Base-by-base conservation (phyloP, 2,329 filamentous ascomycete genomes). In the Cercospora zeina region DNA sequence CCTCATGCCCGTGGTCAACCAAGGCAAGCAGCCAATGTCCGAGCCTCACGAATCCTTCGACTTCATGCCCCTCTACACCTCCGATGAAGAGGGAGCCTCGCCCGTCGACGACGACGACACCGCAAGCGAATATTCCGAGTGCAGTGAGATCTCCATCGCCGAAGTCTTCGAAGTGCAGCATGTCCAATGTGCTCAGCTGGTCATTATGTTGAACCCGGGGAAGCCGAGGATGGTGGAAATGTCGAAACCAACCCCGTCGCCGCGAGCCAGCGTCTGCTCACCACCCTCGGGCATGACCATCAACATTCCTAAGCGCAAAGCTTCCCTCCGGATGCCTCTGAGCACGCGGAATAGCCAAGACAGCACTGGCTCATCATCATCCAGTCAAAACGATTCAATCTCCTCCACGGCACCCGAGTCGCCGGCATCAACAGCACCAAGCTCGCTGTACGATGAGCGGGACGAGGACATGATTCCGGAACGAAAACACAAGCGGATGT, bases 31-130 rank as follows among this genome's bases (percentile, higher is more conserved):
- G 31, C 27, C 61, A 4, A 42, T 68, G 24, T 39, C 53, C 11
- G 56, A 64, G 36, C 42, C 19, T 14, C 42, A 16, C 49, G 56
- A 59, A 30, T 50, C 47, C 62, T 24, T 39, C 30, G 42, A 51
- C 19, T 63, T 59, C 58, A 67, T 58, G 62, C 63, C 62, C 36
- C 64, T 64, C 36, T 74, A 71, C 55, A 64, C 65, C 13, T 73
- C 71, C 6, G 72, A 73, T 14, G 72, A 74, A 64, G 72, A 74
- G 62, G 62, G 61, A 34, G 66, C 67, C n/a, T 73, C 71, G 5
- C 70, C 71, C 0, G 51, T 68, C 36, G 67, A 67, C 31, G 57
- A 61, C 31, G 57, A 61, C 31, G 64, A 67, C 37, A 67, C 69
- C 24, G 62, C 64, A 55, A 70, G 67, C 53, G 59, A 68, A 5